Evolutionary conservation across 805 yeast genomes (phyloP), one percentile per base, ranked within the genome.

Genomic region (Candida yuanshanica): DNA sequence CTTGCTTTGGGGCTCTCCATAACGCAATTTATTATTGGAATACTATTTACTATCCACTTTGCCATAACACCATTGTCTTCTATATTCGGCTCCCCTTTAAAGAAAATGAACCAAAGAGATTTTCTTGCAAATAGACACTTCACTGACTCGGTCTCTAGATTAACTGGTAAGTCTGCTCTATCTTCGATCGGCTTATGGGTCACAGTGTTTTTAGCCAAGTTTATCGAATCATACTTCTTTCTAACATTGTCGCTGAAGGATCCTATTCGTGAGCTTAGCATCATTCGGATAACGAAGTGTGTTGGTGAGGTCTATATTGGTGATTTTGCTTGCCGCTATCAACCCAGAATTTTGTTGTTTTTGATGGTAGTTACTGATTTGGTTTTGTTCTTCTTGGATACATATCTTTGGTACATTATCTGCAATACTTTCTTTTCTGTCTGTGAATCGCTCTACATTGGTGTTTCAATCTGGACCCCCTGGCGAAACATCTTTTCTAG

Each of bases 401-500:
- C 95, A 0, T 86, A 86, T 51, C 64, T 86, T 14, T 86, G 95
- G 95, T 86, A 84, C 52, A 85, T 86, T 43, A 70, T 86, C 31
- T 83, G 91, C 77, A 85, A 81, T 53, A 81, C 93, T 0, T 54
- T 75, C 0, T 81, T 83, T 42, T 85, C 95, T 0, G 81, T 85
- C 5, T 70, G 80, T 41, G 66, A 85, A 6, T 82, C 93, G 0
- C 71, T 81, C 48, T 77, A 81, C 33, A 69, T 81, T 46, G 95
- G 95, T 1, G 80, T 84, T 5, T 84, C 95, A 0, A 79, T 86
- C 10, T 81, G 91, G 83, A 83, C 93, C 2, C 95, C 95, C 0
- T 86, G 95, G 95, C 75, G 85, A 57, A 85, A 84, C 52, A 75
- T 83, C 23, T 86, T 82, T 56, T 74, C 87, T 5, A 66, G 89